A percentile compares a stretch with the other conserved stretches of the same genome.
Evolutionary conservation across 805 yeast genomes (phyloP).

Genomic region (Osmozyma mogii): DNA sequence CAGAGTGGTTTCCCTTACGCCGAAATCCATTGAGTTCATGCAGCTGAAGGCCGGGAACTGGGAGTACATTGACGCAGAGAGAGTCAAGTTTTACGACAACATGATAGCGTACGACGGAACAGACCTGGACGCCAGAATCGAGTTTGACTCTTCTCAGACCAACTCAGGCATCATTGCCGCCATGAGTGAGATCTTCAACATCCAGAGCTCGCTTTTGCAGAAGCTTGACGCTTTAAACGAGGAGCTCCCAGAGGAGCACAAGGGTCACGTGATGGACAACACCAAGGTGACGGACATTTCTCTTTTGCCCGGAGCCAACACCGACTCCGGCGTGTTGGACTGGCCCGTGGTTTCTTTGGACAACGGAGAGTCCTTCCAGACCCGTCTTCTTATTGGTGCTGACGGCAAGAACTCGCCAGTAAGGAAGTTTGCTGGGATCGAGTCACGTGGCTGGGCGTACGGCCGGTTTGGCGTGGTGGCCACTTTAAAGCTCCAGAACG

Average conservation of each 20-base stretch:
- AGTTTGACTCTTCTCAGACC: slow-evolving; percentile 56
- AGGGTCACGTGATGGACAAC: slow-evolving; percentile 45
- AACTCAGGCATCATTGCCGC: slow-evolving; percentile 42
- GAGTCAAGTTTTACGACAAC: slow-evolving; percentile 73
- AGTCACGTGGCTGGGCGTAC: slow-evolving; percentile 89
- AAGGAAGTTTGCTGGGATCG: slow-evolving; percentile 69
- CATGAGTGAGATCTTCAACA: slow-evolving; percentile 83
- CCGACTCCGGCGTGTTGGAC: slow-evolving; percentile 24
- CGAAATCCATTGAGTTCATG: slow-evolving; percentile 62
- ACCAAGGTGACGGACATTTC: slow-evolving; percentile 58
- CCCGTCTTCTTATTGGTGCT: slow-evolving; percentile 85
- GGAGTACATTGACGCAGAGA: slow-evolving; percentile 56
- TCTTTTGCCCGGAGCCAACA: slow-evolving; percentile 11
- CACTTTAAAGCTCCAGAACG: slow-evolving; percentile 66
- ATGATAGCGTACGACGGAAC: slow-evolving; percentile 82
- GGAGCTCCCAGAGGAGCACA: slow-evolving; percentile 10
- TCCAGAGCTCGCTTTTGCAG: slow-evolving; percentile 65
- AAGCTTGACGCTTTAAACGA: slow-evolving; percentile 29
- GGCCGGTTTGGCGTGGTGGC: slow-evolving; percentile 89
- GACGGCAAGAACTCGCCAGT: slow-evolving; percentile 96
- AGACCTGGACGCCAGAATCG: slow-evolving; percentile 54
- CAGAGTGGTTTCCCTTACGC: slow-evolving; percentile 81
- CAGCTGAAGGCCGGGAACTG: slow-evolving; percentile 64
- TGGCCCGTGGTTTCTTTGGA: slow-evolving; percentile 76
- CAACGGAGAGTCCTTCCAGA: slow-evolving; percentile 53